A percentile compares a stretch with the other conserved stretches of the same genome.
phyloP scores from a whole-genome alignment of 2,329 filamentous ascomycete genomes.

The Alternaria ventricosa region DNA sequence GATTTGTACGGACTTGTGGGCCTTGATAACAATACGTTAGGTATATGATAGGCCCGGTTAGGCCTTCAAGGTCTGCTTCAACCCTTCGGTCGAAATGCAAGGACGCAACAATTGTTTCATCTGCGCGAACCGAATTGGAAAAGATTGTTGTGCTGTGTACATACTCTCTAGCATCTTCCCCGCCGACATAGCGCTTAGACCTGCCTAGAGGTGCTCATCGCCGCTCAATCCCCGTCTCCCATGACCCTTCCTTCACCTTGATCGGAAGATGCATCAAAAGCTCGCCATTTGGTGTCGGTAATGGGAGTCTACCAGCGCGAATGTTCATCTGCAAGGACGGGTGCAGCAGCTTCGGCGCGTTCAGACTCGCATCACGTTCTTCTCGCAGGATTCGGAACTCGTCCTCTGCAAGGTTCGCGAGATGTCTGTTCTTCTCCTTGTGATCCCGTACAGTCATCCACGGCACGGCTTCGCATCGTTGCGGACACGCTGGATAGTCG shows the following conservation, averaged over 20 bases:
- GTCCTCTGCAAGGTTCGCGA: slow-evolving; percentile 34
- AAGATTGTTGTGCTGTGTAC: neutral
- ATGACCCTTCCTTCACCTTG: neutral
- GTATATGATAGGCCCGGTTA: neutral
- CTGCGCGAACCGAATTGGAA: neutral
- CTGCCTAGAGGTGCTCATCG: neutral
- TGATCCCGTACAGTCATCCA: slow-evolving; percentile 48
- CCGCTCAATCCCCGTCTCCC: neutral
- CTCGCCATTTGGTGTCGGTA: neutral
- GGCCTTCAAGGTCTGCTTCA: neutral
- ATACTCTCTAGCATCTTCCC: accelerated
- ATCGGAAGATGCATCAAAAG: slow-evolving; percentile 13
- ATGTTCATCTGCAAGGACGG: slow-evolving; percentile 51
- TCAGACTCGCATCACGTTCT: slow-evolving; percentile 40
- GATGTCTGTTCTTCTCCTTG: slow-evolving; percentile 44
- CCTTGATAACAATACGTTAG: slow-evolving; percentile 5
- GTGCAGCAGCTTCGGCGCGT: slow-evolving; percentile 45
- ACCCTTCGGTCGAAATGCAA: neutral
- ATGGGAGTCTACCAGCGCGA: slow-evolving; percentile 46
- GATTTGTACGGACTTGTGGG: slow-evolving; percentile 20
- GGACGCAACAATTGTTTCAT: neutral
- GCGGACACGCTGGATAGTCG: slow-evolving; percentile 39
- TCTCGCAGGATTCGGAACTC: slow-evolving; percentile 44
- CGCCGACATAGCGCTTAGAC: neutral
- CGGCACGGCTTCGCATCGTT: slow-evolving; percentile 27